Conservation (phyloP, 2,329 filamentous ascomycete species). For the Incumbomyces delicatus region DNA sequence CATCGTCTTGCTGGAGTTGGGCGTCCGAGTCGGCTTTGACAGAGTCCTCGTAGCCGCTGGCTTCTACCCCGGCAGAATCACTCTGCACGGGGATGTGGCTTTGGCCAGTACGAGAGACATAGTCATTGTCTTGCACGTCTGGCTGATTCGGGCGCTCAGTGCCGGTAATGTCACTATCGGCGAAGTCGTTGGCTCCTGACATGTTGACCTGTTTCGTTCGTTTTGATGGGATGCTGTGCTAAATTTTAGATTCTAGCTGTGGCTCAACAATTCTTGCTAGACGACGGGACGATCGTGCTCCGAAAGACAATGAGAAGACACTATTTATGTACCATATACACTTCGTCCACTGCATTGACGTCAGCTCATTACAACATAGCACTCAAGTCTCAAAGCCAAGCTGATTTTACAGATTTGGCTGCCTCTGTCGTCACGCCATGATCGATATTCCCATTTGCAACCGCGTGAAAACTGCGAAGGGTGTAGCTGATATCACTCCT, state of each 20-base stretch:
- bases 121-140: slow-evolving; percentile 32
- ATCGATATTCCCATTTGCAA: no score
- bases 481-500: no score
- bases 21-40: slow-evolving; percentile 38
- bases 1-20: slow-evolving; percentile 38
- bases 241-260: neutral
- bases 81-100: slow-evolving; percentile 37
- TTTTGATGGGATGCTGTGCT: neutral
- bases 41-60: slow-evolving; percentile 30
- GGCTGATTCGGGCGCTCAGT: slow-evolving; percentile 6
- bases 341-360: no score
- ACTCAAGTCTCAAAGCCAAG: no score
- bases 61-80: slow-evolving; percentile 38
- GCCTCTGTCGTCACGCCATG: no score
- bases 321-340: no score
- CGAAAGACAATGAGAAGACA: no score
- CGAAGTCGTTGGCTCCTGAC: neutral
- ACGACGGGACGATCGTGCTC: no score
- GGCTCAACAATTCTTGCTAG: neutral
- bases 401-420: no score
- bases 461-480: no score
- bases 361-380: no score
- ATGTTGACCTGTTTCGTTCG: neutral
- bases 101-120: slow-evolving; percentile 39
- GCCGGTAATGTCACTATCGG: slow-evolving; percentile 20